phyloP scores from a whole-genome alignment of 371 early-diverging fungal genomes.

The Entomophthora muscae region DNA sequence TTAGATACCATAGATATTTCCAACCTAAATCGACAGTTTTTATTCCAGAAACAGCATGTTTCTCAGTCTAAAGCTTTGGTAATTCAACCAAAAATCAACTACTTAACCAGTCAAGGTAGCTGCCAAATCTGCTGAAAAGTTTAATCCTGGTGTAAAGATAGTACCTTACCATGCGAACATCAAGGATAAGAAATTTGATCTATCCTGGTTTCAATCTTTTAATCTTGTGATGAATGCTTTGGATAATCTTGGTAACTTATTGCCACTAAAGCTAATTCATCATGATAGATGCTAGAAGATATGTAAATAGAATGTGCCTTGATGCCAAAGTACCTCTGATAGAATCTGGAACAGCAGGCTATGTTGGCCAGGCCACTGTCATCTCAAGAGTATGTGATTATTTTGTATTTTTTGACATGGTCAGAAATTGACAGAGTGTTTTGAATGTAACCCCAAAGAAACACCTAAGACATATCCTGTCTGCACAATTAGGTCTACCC shows the following conservation, averaged over 20 bases:
- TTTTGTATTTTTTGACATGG: slow-evolving; percentile 10
- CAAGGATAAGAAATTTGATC: slow-evolving; percentile 57
- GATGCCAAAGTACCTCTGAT: slow-evolving; percentile 76
- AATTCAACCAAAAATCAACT: slow-evolving; percentile 8
- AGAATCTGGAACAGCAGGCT: slow-evolving; percentile 97
- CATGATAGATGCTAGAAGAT: slow-evolving; percentile 65
- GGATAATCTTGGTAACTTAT: slow-evolving; percentile 78
- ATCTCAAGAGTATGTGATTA: slow-evolving; percentile 38
- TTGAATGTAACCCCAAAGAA: slow-evolving; percentile 90
- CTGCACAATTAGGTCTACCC: slow-evolving; percentile 96
- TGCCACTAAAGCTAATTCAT: not conserved
- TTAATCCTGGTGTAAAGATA: slow-evolving; percentile 66
- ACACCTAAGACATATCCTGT: slow-evolving; percentile 82
- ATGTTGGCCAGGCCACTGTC: slow-evolving; percentile 86
- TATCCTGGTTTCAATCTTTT: slow-evolving; percentile 81
- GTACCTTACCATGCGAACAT: slow-evolving; percentile 67
- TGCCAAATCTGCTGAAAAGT: slow-evolving; percentile 50
- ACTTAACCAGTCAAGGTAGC: slow-evolving; percentile 41
- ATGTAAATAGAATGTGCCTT: slow-evolving; percentile 94
- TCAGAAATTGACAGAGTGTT: slow-evolving; percentile 71
- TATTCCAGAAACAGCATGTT: slow-evolving; percentile 88
- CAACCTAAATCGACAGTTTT: slow-evolving; percentile 97
- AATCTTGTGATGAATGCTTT: slow-evolving; percentile 94
- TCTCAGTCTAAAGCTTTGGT: slow-evolving; percentile 80
- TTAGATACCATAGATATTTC: slow-evolving; percentile 96